Evolutionary conservation across 768 basidiomycete species (phyloP).

Genomic region (Leccinellum rugosiceps): DNA sequence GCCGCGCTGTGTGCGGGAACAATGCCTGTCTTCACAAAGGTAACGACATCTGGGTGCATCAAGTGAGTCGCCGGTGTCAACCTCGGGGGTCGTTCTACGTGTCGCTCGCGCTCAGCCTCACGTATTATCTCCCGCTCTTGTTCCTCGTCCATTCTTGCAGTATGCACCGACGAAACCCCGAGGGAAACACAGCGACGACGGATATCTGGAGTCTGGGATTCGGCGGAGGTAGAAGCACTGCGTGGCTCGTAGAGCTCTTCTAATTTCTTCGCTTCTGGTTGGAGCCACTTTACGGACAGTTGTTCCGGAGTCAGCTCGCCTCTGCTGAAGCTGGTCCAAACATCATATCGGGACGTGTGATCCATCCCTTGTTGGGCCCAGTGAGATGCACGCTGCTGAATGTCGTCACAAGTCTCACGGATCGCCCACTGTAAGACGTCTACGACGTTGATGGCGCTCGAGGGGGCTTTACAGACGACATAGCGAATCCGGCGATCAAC

Average conservation of each 20-base stretch:
- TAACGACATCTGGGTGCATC: not conserved
- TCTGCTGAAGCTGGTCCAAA: not conserved
- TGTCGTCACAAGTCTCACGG: not conserved
- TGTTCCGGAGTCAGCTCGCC: not conserved
- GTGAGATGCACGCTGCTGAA: not conserved
- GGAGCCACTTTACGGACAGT: not conserved
- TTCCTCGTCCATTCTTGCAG: conserved; percentile 36
- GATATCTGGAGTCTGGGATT: not conserved
- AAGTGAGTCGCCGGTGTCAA: not conserved
- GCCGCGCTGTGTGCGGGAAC: not conserved
- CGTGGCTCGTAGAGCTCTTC: not conserved
- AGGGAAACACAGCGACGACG: not conserved
- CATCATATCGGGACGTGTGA: not conserved
- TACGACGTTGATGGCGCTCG: not conserved
- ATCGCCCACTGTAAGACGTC: not conserved
- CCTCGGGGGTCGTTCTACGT: not conserved
- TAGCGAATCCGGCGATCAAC: not conserved
- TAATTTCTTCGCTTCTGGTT: not conserved
- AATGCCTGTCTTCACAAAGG: not conserved
- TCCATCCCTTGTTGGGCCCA: not conserved
- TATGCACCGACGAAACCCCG: not conserved
- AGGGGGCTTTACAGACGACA: not conserved
- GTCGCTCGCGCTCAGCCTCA: conserved; percentile 19
- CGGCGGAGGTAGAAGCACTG: not conserved
- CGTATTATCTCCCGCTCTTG: conserved; percentile 44